A percentile compares a stretch with the other conserved stretches of the same genome.
Evolutionary conservation across 2,329 filamentous ascomycete species (phyloP).

Genomic region (Sarocladium strictum): DNA sequence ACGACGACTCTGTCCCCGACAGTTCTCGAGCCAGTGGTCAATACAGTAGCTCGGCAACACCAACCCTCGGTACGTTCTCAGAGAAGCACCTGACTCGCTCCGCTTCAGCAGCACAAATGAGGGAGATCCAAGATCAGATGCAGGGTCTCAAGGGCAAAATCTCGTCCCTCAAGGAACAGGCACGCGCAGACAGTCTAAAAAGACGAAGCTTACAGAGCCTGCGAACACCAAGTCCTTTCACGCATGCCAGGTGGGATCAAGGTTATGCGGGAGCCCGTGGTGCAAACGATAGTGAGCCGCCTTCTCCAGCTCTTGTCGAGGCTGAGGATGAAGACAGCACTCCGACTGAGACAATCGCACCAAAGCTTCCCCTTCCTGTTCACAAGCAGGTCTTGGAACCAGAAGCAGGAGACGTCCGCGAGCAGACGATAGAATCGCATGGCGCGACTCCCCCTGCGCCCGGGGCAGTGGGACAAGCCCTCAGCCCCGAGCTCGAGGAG

Average conservation of each 20-base stretch:
- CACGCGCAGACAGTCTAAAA: slow-evolving; percentile 71
- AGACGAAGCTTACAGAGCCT: slow-evolving; percentile 71
- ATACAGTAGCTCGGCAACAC: slow-evolving; percentile 36
- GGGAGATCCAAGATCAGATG: slow-evolving; percentile 76
- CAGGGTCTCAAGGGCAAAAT: slow-evolving; percentile 80
- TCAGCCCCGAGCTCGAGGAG: not conserved
- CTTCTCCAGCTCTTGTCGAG: not conserved
- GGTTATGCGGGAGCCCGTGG: slow-evolving; percentile 4
- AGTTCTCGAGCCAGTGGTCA: slow-evolving; percentile 26
- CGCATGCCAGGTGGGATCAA: slow-evolving; percentile 48
- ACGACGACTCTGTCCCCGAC: slow-evolving; percentile 24
- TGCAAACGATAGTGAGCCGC: not conserved
- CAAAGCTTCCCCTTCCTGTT: not conserved
- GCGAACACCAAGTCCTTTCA: slow-evolving; percentile 73
- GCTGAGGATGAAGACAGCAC: not conserved
- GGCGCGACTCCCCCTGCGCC: not conserved
- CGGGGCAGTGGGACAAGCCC: not conserved
- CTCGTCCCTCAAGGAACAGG: slow-evolving; percentile 70
- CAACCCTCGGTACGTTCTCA: slow-evolving; percentile 35
- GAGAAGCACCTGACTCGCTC: slow-evolving; percentile 54
- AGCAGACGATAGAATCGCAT: not conserved
- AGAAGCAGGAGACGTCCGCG: not conserved
- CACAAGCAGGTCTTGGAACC: not conserved
- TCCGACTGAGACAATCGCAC: not conserved
- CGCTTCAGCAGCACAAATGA: slow-evolving; percentile 66